Conservation (phyloP, 106 monocot species). For the Allium cepa region DNA sequence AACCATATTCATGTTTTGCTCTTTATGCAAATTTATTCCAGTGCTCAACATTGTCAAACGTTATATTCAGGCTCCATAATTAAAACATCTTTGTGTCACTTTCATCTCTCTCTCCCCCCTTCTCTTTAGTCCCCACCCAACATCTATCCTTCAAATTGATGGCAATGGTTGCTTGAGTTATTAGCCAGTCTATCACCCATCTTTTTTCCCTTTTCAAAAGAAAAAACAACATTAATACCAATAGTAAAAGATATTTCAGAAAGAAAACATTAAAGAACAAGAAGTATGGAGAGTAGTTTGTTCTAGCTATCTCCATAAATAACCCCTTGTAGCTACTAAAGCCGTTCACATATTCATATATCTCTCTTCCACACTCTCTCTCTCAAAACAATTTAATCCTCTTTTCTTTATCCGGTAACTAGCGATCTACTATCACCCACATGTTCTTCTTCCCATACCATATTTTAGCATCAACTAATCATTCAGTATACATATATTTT, state of each 20-base stretch:
- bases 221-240: background rate
- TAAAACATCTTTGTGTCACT: constrained; percentile 11
- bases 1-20: too few relatives aligned
- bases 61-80: constrained; percentile 11
- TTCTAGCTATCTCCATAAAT: constrained; percentile 1
- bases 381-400: background rate
- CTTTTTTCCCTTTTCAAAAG: background rate
- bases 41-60: constrained; percentile 2
- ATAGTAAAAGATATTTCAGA: background rate
- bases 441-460: background rate
- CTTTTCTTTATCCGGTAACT: background rate
- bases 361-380: background rate
- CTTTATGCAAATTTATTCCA: too few relatives aligned
- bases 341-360: background rate
- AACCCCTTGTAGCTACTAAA: background rate
- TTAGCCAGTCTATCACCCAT: constrained; percentile 4
- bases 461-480: background rate
- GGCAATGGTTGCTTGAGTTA: constrained; percentile 19
- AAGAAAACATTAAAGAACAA: background rate
- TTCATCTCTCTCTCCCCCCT: constrained; percentile 6
- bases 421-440: background rate
- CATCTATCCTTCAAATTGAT: constrained; percentile 15
- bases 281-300: constrained; percentile 5
- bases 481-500: background rate
- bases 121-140: constrained; percentile 10